Conservation (phyloP, 2,329 filamentous ascomycete genomes). For the Pestalotiopsis sp. region DNA sequence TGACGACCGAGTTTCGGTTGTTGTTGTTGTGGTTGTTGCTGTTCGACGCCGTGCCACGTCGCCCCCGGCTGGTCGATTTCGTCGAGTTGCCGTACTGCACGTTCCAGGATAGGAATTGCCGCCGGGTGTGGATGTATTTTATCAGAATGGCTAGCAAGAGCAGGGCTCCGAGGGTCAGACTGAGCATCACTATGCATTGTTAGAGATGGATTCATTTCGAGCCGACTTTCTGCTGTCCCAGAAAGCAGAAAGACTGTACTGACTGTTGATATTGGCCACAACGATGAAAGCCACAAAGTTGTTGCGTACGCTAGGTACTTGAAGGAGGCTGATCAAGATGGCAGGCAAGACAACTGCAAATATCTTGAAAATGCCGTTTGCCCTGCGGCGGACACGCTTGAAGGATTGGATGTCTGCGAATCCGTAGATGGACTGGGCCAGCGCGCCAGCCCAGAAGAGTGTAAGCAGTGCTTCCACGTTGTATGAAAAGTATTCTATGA, state of each 20-base stretch:
- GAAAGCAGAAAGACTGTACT: background rate
- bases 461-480: constrained; percentile 50
- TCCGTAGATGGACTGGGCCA: constrained; percentile 39
- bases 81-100: constrained; percentile 27
- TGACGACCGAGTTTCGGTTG: background rate
- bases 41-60: background rate
- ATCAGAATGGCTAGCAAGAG: constrained; percentile 38
- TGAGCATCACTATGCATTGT: constrained; percentile 34
- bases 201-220: background rate
- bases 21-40: too few relatives aligned
- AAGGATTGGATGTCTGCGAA: constrained; percentile 28
- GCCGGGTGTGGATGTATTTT: constrained; percentile 41
- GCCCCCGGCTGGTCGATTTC: constrained; percentile 20
- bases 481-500: constrained; percentile 51
- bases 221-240: background rate
- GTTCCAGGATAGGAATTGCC: constrained; percentile 31
- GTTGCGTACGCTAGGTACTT: constrained; percentile 29
- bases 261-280: constrained; percentile 40
- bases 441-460: constrained; percentile 45
- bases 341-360: constrained; percentile 38
- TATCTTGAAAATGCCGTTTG: constrained; percentile 33
- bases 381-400: constrained; percentile 27
- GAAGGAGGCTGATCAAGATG: constrained; percentile 36
- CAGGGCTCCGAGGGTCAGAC: constrained; percentile 34
- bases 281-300: constrained; percentile 34